phyloP scores from a whole-genome alignment of 2,329 filamentous ascomycete species.

The Ramichloridium luteum region DNA sequence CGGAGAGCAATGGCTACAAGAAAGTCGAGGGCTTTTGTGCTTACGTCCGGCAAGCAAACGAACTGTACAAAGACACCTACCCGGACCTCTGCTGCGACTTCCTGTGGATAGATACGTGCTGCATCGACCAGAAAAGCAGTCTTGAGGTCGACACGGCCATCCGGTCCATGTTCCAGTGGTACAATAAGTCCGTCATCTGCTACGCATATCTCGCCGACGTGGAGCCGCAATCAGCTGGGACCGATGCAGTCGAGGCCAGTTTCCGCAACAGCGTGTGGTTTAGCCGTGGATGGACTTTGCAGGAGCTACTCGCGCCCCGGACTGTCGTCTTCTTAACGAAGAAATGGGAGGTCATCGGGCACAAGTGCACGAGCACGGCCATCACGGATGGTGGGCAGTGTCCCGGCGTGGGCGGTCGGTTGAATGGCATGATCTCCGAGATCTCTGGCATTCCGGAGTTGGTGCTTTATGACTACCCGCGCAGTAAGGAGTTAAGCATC shows the following conservation, averaged over 20 bases:
- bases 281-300: constrained; percentile 4
- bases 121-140: constrained; percentile 12
- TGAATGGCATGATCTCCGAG: constrained; percentile 1
- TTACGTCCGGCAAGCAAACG: constrained; percentile 3
- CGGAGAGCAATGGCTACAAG: constrained; percentile 4
- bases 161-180: constrained; percentile 14
- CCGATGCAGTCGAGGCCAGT: background rate
- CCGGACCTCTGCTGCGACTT: constrained; percentile 2
- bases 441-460: constrained; percentile 1
- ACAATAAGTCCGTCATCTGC: constrained; percentile 9
- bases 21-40: constrained; percentile 5
- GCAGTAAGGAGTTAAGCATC: constrained; percentile 2
- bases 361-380: constrained; percentile 1
- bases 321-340: constrained; percentile 5
- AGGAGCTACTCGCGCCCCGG: constrained; percentile 7
- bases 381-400: constrained; percentile 1
- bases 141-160: constrained; percentile 11
- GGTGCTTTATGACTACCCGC: constrained; percentile 1
- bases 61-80: background rate
- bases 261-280: constrained; percentile 3
- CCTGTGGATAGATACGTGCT: constrained; percentile 15
- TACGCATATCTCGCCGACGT: constrained; percentile 11
- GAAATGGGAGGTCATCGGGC: constrained; percentile 5
- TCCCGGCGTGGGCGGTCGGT: background rate
- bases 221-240: background rate